phyloP scores from a whole-genome alignment of 2,329 filamentous ascomycete genomes.

The Scedosporium boydii region DNA sequence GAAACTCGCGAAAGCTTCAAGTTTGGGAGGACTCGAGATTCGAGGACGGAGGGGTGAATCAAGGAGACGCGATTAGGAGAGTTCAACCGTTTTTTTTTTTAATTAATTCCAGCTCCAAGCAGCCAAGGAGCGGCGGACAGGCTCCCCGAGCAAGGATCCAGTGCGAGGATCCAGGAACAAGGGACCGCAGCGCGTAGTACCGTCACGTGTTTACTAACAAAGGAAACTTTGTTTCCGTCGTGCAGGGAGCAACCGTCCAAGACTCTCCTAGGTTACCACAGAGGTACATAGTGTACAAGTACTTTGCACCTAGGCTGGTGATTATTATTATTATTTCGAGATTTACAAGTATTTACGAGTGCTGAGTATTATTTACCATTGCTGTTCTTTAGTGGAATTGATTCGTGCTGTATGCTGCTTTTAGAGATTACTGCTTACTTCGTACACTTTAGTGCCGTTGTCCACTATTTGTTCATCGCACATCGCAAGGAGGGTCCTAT shows the following conservation, averaged over 20 bases:
- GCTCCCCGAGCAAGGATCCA: neutral
- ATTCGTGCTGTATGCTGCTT: too few relatives aligned
- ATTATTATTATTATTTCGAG: neutral
- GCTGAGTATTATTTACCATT: too few relatives aligned
- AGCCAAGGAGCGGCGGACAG: too few relatives aligned
- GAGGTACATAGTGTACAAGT: neutral
- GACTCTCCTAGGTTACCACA: neutral
- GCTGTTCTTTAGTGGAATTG: too few relatives aligned
- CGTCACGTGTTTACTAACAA: slow-evolving; percentile 8
- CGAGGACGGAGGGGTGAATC: too few relatives aligned
- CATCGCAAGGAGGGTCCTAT: too few relatives aligned
- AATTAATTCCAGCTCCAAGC: neutral
- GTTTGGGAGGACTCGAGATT: too few relatives aligned
- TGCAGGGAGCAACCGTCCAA: neutral
- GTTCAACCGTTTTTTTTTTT: neutral
- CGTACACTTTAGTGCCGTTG: too few relatives aligned
- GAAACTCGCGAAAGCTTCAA: too few relatives aligned
- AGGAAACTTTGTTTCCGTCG: neutral
- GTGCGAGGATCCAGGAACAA: neutral
- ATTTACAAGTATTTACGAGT: too few relatives aligned
- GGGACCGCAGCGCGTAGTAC: neutral
- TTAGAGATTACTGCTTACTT: too few relatives aligned
- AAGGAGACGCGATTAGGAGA: neutral
- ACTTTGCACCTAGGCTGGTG: neutral
- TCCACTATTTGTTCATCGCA: too few relatives aligned